Evolutionary conservation across 768 basidiomycete genomes (phyloP), one percentile per base, ranked within the genome.

Genomic region (Fistulinella prunicolor): DNA sequence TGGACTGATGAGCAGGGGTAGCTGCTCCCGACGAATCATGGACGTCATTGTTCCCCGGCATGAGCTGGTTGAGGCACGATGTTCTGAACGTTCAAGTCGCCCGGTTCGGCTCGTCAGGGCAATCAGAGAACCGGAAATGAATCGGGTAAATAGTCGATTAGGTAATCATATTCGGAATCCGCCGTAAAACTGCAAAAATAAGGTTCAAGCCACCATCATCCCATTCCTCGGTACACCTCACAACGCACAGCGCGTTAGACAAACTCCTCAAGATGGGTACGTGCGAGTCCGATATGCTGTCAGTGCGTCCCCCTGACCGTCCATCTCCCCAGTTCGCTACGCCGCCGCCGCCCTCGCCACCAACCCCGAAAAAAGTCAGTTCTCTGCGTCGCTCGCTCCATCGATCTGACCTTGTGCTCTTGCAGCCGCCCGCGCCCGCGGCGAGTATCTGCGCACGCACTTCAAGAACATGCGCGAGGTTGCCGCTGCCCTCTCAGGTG

Each of bases 391-490:
- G 22, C 17, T 37, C 21, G 28, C n/a, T 12, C 0, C 9, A 20
- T 42, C 30, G 40, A 56, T 57, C 44, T 58, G 35, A 58, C 44
- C 22, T 35, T 38, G 13, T 30, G 28, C 49, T 51, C 55, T 41
- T 68, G 32, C 69, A 95, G 92, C 89, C 70, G 85, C 94, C 64
- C 87, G 82, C 66, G 88, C 94, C 50, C 88, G 89, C 64, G 94
- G 94, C 63, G 93, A 95, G 77, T 94, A 97, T 81, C 83, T 96
- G 66, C 90, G 94, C 63, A 98, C 96, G 40, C 95, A 97, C 78
- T 99, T 96, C 85, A 99, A 99, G 87, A 99, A 98, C 83, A 98
- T 96, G 92, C 86, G 91, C 55, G 96, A 99, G 74, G 96, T 98
- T 47, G 94, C 90, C 43, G 95, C 95, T 56, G 93, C 89, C 58